Evolutionary conservation across 306 rosid genomes (phyloP), one percentile per base, ranked within the genome.

Genomic region (Trichosanthes cucumerina): DNA sequence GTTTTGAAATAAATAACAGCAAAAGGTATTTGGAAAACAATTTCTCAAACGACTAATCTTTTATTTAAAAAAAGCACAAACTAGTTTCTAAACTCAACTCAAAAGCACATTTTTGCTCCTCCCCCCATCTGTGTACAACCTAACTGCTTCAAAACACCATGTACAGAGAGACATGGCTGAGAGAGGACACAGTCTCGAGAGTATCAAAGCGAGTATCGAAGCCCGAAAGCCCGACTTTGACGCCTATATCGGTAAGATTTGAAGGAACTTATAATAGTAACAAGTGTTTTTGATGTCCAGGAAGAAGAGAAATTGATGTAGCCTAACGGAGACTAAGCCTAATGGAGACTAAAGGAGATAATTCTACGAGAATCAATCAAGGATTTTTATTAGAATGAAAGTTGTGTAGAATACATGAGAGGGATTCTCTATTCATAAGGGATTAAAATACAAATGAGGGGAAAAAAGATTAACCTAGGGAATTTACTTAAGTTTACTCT

Each of bases 131-230:
- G n/a, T 46, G 13, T 19, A 44, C 19, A 44, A 65, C 11, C 81
- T 62, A 7, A 46, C 58, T 36, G n/a, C 54, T 12, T 81, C 43
- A 79, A 79, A 60, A 78, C 80, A 16, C 85, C 47, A 76, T 81
- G 78, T 62, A 70, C 84, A 96, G 99, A 91, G 99, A 80, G 99
- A 96, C 87, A 96, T 96, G 99, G 97, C 99, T 39, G 99, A 96
- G 75, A 93, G 99, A 76, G 99, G 99, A 68, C 99, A 96, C 60
- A 96, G 99, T 75, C 99, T 96, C 46, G 99, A 96, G 85, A 96
- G 99, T 88, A 96, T 96, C 88, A 96, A 96, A 85, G 99, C 98
- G 82, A 96, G 99, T 77, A 96, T 96, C 50, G 93, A 96, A 87
- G 98, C 98, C 59, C 87, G 99, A 53, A 96, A 96, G 76, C 99